Evolutionary conservation across 768 basidiomycete species (phyloP), one percentile per base, ranked within the genome.

Genomic region (Boletus huronensis): DNA sequence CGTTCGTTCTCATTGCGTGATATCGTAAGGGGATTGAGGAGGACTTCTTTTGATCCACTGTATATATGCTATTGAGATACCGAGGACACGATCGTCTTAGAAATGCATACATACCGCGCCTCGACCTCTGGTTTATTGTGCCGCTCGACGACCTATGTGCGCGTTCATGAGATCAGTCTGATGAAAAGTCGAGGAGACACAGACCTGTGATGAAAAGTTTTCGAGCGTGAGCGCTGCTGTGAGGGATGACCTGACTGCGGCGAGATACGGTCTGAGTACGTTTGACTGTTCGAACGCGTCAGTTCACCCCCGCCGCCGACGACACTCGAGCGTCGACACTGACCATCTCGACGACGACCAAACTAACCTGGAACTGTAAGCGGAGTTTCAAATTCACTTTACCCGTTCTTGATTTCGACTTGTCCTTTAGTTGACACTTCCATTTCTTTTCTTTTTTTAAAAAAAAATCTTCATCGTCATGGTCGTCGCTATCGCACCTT

Each of bases 71-170:
- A 29, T 3, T 66, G 49, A 60, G 57, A 34, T 17, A 39, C 26
- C 46, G 17, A 28, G 29, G 21, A 16, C 1, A 35, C 19, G 40
- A 58, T 50, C 49, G 35, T 2, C 3, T 34, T 10, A 6, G 3
- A 17, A 31, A 29, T 40, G 23, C 2, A 16, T 23, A 65, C 82
- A 59, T 70, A 94, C 95, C 79, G 79, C 31, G 85, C 85, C 74
- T 98, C 96, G 13, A 98, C 85, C 70, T 98, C 96, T 48, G 96
- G 96, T 64, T 94, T 93, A 72, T 98, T 98, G 76, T 98, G 96
- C 45, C 96, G 79, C 72, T 98, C 96, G 48, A 98, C 95, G 55
- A 97, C 87, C 92, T 96, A 9, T 44, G 6, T 19, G 35, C 10
- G 23, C 21, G 38, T 31, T 0, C 16, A 3, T 21, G 45, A 58